Percentiles rank a stretch among this genome's conserved stretches.
phyloP scores from a whole-genome alignment of 768 basidiomycete species.

The Serpula lacrymans region DNA sequence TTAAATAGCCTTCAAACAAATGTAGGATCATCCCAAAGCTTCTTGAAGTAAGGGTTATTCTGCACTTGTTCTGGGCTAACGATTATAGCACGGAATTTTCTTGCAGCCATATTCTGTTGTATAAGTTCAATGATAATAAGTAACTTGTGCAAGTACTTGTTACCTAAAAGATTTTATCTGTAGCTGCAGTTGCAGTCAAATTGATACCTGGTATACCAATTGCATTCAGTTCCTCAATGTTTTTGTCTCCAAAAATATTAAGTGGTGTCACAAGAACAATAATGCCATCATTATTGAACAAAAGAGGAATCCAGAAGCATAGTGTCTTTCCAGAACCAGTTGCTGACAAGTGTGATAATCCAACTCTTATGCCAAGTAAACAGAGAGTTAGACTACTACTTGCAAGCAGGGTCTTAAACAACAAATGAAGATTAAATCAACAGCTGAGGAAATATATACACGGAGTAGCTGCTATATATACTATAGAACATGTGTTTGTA shows the following conservation, averaged over 20 bases:
- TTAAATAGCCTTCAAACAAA: too few species aligned
- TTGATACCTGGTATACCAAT: slow-evolving; percentile 9
- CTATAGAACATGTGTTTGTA: too few species aligned
- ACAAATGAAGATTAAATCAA: too few species aligned
- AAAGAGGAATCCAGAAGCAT: slow-evolving; percentile 10
- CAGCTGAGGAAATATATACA: too few species aligned
- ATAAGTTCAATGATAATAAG: not conserved
- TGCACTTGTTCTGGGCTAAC: slow-evolving; percentile 27
- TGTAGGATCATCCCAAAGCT: slow-evolving; percentile 22
- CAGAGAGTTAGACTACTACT: too few species aligned
- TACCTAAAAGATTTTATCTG: slow-evolving; percentile 5
- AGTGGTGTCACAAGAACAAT: slow-evolving; percentile 11
- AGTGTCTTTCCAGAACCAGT: slow-evolving; percentile 10
- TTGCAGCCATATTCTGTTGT: slow-evolving; percentile 21
- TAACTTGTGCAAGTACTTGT: too few species aligned
- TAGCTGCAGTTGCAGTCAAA: slow-evolving; percentile 6
- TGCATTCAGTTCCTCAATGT: not conserved
- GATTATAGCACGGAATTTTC: slow-evolving; percentile 21
- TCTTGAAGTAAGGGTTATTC: slow-evolving; percentile 6
- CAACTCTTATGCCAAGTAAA: too few species aligned
- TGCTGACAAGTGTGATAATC: too few species aligned
- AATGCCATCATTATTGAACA: slow-evolving; percentile 10
- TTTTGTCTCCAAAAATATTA: slow-evolving; percentile 10
- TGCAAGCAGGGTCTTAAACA: too few species aligned
- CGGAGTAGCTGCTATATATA: too few species aligned